These are phyloP conservation scores for Fraxinus baroniana DNA, from an alignment of 305 asterid genomes.

Conservation along the genomic window DNA sequence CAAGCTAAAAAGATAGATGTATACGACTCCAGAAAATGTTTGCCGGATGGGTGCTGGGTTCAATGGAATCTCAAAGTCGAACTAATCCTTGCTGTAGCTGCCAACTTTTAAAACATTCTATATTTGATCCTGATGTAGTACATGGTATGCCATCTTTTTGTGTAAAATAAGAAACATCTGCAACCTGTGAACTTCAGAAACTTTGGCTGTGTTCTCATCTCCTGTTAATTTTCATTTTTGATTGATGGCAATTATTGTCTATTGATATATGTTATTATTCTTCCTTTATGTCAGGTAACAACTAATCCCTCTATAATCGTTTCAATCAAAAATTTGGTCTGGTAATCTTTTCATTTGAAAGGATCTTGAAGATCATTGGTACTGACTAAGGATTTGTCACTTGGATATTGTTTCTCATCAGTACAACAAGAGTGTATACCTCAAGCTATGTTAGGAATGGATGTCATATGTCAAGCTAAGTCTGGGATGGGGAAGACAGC, in stretches of 20 bases:
- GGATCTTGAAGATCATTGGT: constrained; percentile 24
- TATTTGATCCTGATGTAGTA: not conserved
- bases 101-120: not conserved
- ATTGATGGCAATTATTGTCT: not conserved
- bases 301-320: constrained; percentile 26
- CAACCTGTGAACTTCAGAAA: not conserved
- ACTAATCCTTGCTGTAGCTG: not conserved
- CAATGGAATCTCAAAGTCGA: not conserved
- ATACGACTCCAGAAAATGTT: not conserved
- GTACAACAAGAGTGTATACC: constrained; percentile 64
- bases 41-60: not conserved
- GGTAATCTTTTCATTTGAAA: not conserved
- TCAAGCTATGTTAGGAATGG: constrained; percentile 57
- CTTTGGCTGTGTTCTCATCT: not conserved
- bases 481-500: constrained; percentile 65
- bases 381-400: constrained; percentile 45
- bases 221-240: not conserved
- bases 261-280: not conserved
- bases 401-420: constrained; percentile 47
- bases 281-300: constrained; percentile 29
- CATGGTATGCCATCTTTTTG: not conserved
- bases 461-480: constrained; percentile 57
- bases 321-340: constrained; percentile 29
- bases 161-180: not conserved
- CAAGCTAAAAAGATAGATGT: not conserved